phyloP scores from a whole-genome alignment of 352 stramenopile species.

The Phytopythium chamaehyphon region DNA sequence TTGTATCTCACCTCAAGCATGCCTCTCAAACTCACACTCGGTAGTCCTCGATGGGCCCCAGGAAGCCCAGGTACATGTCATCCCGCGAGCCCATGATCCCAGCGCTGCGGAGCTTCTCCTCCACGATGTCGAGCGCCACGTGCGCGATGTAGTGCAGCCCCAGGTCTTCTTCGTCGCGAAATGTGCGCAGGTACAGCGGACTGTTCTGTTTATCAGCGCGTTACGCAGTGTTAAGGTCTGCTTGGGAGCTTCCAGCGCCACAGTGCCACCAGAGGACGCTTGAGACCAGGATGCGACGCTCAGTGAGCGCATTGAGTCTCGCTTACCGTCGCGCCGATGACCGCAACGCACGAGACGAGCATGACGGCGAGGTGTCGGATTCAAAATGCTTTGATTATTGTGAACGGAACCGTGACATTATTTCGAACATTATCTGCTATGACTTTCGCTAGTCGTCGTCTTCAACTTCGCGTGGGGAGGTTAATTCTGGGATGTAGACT shows the following conservation, averaged over 20 bases:
- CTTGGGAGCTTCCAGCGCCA: too few species aligned
- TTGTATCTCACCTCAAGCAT: too few species aligned
- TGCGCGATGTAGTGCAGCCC: slow-evolving; percentile 87
- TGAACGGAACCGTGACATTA: neutral
- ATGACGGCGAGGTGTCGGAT: slow-evolving; percentile 19
- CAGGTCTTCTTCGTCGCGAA: slow-evolving; percentile 81
- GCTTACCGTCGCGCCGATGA: slow-evolving; percentile 76
- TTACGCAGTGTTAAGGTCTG: neutral
- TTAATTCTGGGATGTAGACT: slow-evolving; percentile 1
- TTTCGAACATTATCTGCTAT: neutral
- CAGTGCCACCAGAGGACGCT: neutral
- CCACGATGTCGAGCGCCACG: slow-evolving; percentile 80
- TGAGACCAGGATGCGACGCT: neutral
- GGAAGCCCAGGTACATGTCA: slow-evolving; percentile 86
- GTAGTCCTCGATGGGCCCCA: slow-evolving; percentile 84
- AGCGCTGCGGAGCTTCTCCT: slow-evolving; percentile 64
- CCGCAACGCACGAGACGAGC: slow-evolving; percentile 72
- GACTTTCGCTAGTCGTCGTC: slow-evolving; percentile 1
- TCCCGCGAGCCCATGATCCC: slow-evolving; percentile 54
- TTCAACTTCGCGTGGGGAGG: neutral
- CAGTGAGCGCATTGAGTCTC: neutral
- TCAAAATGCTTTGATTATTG: neutral
- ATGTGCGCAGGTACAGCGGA: slow-evolving; percentile 78
- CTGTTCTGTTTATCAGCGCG: slow-evolving; percentile 40
- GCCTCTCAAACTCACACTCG: slow-evolving; percentile 52